phyloP scores from a whole-genome alignment of 495 filamentous ascomycete genomes.

The Xylaria palmicola region DNA sequence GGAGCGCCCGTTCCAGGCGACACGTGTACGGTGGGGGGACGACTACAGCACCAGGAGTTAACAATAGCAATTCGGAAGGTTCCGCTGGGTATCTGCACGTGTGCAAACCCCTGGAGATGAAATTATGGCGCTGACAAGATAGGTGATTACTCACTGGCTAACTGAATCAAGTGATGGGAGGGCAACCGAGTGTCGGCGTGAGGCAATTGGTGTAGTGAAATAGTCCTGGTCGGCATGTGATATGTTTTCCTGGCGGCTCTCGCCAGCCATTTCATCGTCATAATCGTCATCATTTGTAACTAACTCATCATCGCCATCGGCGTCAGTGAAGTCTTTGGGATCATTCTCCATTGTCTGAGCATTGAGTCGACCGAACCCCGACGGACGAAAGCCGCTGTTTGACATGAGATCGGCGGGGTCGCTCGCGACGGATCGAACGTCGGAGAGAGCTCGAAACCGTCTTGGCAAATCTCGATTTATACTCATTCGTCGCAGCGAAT shows the following conservation, averaged over 20 bases:
- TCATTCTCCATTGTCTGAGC: conserved; percentile 30
- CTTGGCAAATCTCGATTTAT: conserved; percentile 42
- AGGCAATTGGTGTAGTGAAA: conserved; percentile 42
- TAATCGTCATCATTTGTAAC: conserved; percentile 71
- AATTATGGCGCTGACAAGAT: too few species aligned
- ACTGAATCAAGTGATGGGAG: conserved; percentile 27
- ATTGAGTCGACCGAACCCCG: conserved; percentile 22
- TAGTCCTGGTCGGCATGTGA: conserved; percentile 38
- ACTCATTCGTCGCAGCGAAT: conserved; percentile 43
- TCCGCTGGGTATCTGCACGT: background rate
- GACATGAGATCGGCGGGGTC: conserved; percentile 55
- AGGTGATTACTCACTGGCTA: conserved; percentile 21
- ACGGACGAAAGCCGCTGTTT: conserved; percentile 38
- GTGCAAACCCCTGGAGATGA: background rate
- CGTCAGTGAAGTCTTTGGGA: conserved; percentile 62
- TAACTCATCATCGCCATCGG: conserved; percentile 86
- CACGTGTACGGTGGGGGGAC: background rate
- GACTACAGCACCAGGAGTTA: background rate
- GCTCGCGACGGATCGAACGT: conserved; percentile 52
- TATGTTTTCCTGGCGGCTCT: conserved; percentile 21
- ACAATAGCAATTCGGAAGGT: background rate
- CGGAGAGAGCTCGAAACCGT: conserved; percentile 43
- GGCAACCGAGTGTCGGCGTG: conserved; percentile 18
- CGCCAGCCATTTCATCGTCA: conserved; percentile 38
- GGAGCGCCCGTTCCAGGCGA: conserved; percentile 34